Percentiles rank a stretch among this genome's conserved stretches.
These are phyloP conservation scores for Rutstroemia sp. DNA, from an alignment of 2,329 filamentous ascomycete species.

Conservation along the genomic window DNA sequence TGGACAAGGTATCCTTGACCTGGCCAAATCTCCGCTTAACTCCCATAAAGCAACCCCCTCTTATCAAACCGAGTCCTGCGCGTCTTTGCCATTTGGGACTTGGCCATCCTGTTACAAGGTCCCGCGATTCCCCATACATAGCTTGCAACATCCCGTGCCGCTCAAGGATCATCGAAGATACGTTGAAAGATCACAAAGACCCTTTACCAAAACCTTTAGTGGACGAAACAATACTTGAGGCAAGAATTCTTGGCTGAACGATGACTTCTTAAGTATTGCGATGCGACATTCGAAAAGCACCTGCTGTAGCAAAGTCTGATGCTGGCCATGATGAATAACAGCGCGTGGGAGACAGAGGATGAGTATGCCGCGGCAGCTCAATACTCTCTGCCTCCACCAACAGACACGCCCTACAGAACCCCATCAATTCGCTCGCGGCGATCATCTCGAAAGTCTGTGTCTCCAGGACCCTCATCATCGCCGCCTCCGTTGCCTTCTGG, in stretches of 20 bases:
- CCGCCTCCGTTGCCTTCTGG: conserved; percentile 45
- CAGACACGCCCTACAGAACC: conserved; percentile 64
- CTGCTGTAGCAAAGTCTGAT: background rate
- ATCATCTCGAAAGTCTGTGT: conserved; percentile 54
- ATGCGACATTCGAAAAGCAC: background rate
- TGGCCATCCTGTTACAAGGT: no score
- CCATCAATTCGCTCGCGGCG: conserved; percentile 41
- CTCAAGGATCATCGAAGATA: background rate
- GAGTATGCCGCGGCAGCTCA: conserved; percentile 49
- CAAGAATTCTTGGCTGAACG: background rate
- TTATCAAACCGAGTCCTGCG: background rate
- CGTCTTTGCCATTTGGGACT: no score
- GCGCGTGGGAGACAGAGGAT: conserved; percentile 55
- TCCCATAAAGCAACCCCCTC: background rate
- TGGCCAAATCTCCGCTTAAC: background rate
- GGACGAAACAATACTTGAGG: background rate
- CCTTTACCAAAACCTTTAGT: background rate
- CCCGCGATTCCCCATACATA: background rate
- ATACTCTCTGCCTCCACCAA: conserved; percentile 60
- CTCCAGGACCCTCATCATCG: conserved; percentile 56
- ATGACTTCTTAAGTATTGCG: background rate
- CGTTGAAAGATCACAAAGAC: background rate
- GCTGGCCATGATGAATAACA: conserved; percentile 35
- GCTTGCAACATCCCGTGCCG: background rate
- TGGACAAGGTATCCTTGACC: background rate